Evolutionary conservation across 306 rosid genomes (phyloP), one percentile per base, ranked within the genome.

Genomic region (Albizia julibrissin): DNA sequence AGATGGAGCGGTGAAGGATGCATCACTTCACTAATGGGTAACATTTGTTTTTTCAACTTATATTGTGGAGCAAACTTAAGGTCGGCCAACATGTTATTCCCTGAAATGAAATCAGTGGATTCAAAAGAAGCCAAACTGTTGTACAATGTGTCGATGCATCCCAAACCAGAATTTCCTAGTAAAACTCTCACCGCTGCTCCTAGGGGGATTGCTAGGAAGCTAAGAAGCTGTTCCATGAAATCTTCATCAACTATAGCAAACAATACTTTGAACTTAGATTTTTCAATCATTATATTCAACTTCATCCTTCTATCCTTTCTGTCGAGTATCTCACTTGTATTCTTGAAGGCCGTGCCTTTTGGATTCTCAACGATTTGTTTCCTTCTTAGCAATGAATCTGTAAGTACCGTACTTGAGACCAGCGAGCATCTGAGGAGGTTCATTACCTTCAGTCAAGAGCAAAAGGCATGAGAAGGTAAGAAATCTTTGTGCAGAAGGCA

Each of bases 361-460:
- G 59, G 8, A 52, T 52, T 52, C 22, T 18, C 59, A 52, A 6
- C 15, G 2, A 52, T 6, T 19, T 52, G 24, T 52, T 52, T 52
- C 69, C 61, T 84, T 76, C 4, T 10, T 0, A 69, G 19, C 43
- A 81, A n/a, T 5, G 78, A 14, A 16, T 85, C 61, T 0, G 80
- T 64, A 27, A 72, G 18, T 21, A 82, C 39, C 6, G 77, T 29
- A 21, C 40, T 77, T 9, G 85, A 81, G n/a, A 81, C 6, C 21
- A 76, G 24, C 54, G 22, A 62, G 26, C 52, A 75, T n/a, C 71
- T 85, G 2, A 85, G 75, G 18, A 85, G 43, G 73, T 80, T 82
- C 58, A 80, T 0, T 5, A 84, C 67, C 87, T 80, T 50, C 15
- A 50, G 18, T 50, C 14, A 18, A 16, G n/a, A 14, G 22, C 3